Evolutionary conservation across 2,329 filamentous ascomycete genomes (phyloP), one percentile per base, ranked within the genome.

Genomic region (Acrocalymma vagum): DNA sequence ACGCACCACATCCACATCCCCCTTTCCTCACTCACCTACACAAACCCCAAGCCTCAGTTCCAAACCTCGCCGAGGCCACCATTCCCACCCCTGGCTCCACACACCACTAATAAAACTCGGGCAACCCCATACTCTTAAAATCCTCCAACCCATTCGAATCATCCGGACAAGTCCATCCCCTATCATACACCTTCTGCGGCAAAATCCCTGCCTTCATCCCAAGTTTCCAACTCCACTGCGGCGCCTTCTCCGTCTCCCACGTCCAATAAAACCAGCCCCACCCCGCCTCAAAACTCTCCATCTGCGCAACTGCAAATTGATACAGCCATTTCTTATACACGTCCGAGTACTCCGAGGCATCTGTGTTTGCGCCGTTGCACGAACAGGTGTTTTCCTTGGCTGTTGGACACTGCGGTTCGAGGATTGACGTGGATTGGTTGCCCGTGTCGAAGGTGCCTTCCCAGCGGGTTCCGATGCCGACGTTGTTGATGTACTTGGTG

Each of bases 241-340:
- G 78, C 32, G 88, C 85, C 52, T 73, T 79, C 76, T 97, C 93
- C 20, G 93, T 96, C 72, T 91, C 83, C 93, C 94, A 95, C 22
- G 92, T 97, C 94, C 94, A 99, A 73, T 99, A 99, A 74, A 95
- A 96, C 94, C 94, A 99, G 32, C 94, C 94, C 86, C 88, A 94
- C 5, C 89, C 90, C 50, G 86, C 85, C 71, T 97, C 93, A 63
- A 97, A 99, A 44, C 86, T 89, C 58, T 86, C 80, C 90, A 99
- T 99, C 75, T 99, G 94, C 38, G 92, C 94, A 72, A 96, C 87
- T 5, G 94, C 94, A 72, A 97, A 97, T 72, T 88, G 89, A 52
- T 83, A 81, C 49, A 99, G 76, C 72, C 93, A 97, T 55, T 84
- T 74, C 73, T 94, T 96, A 73, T 99, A 99, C 4, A 76, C 73